These are phyloP conservation scores for Tremella mesenterica DNA, from an alignment of 768 basidiomycete genomes.

Conservation along the genomic window DNA sequence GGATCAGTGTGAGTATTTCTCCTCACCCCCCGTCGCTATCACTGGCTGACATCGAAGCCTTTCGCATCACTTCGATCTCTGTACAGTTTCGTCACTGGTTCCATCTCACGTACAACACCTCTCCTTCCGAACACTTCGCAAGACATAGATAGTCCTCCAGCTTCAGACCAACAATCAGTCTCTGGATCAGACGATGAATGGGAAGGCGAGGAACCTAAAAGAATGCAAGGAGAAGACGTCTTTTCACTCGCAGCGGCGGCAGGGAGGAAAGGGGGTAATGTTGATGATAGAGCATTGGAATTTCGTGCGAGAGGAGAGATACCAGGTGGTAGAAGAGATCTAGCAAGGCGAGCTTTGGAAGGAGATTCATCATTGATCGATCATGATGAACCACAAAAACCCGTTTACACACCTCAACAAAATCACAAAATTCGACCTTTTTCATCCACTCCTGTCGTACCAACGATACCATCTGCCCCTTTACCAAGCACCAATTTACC, in stretches of 20 bases:
- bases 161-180: slow-evolving; percentile 19
- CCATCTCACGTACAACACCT: slow-evolving; percentile 13
- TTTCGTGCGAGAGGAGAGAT: slow-evolving; percentile 21
- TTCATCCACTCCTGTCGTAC: too few relatives aligned
- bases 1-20: background rate
- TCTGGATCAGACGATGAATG: slow-evolving; percentile 37
- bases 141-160: slow-evolving; percentile 7
- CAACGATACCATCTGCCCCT: too few relatives aligned
- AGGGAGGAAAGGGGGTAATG: slow-evolving; percentile 11
- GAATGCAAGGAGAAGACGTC: slow-evolving; percentile 21
- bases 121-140: slow-evolving; percentile 14
- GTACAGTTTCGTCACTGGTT: slow-evolving; percentile 23
- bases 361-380: too few relatives aligned
- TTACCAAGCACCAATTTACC: too few relatives aligned
- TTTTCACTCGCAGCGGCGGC: slow-evolving; percentile 22
- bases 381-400: too few relatives aligned
- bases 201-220: slow-evolving; percentile 19
- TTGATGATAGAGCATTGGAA: slow-evolving; percentile 11
- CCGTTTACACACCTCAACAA: too few relatives aligned
- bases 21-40: background rate
- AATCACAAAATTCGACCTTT: too few relatives aligned
- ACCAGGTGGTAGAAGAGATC: slow-evolving; percentile 22
- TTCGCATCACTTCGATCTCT: background rate
- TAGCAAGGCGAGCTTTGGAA: slow-evolving; percentile 11
- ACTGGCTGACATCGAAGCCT: background rate